Evolutionary conservation across 768 basidiomycete species (phyloP).

Genomic region (Auricularia sp.): DNA sequence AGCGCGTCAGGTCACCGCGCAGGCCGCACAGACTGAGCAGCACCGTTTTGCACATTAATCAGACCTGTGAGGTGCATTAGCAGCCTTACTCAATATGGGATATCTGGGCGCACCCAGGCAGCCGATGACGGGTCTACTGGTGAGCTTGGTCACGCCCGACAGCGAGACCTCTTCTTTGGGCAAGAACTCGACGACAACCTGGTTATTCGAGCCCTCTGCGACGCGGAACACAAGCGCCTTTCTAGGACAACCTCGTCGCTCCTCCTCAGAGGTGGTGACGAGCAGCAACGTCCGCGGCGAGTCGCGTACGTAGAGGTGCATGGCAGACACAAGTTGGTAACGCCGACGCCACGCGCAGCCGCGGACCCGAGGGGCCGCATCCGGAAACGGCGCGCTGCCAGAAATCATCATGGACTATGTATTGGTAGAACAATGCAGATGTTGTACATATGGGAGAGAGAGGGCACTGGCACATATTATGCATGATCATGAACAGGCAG

Average conservation of each 20-base stretch:
- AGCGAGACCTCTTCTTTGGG: conserved; percentile 64
- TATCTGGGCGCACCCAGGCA: conserved; percentile 46
- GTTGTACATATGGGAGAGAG: background rate
- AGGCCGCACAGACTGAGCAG: conserved; percentile 7
- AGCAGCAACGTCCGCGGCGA: conserved; percentile 64
- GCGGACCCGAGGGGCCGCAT: too few species aligned
- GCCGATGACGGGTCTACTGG: conserved; percentile 65
- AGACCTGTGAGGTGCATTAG: conserved; percentile 8
- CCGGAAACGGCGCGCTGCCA: too few species aligned
- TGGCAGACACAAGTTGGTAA: conserved; percentile 17
- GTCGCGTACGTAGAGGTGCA: conserved; percentile 67
- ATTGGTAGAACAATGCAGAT: background rate
- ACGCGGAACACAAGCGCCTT: conserved; percentile 65
- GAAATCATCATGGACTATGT: too few species aligned
- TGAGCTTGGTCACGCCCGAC: conserved; percentile 48
- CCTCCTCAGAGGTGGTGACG: conserved; percentile 58
- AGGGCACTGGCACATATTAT: background rate
- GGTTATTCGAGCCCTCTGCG: conserved; percentile 36
- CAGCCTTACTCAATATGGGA: too few species aligned
- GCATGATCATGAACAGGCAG: background rate
- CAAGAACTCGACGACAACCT: conserved; percentile 82
- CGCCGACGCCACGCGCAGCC: background rate
- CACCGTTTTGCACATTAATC: conserved; percentile 26
- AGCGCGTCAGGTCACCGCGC: background rate
- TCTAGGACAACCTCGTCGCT: conserved; percentile 46